Conservation (phyloP, 2,329 filamentous ascomycete species). For the Fusarium floridanum region DNA sequence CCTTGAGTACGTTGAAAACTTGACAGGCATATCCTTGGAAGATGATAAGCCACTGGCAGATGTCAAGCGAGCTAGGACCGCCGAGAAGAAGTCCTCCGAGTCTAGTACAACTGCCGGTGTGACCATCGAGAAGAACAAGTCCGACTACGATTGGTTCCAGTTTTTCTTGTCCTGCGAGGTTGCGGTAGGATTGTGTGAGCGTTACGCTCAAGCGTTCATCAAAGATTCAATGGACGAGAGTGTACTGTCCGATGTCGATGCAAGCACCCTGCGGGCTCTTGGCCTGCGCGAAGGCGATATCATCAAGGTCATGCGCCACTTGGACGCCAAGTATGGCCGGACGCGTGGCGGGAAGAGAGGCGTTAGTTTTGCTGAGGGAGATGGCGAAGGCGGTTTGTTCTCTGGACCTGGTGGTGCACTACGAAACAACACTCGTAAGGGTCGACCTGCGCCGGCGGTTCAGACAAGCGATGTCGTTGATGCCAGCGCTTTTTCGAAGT, state of each 20-base stretch:
- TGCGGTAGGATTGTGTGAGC: slow-evolving; percentile 90
- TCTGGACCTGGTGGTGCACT: slow-evolving; percentile 92
- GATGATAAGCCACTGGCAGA: slow-evolving; percentile 95
- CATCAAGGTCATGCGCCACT: slow-evolving; percentile 89
- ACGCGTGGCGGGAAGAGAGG: slow-evolving; percentile 57
- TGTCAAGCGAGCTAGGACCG: slow-evolving; percentile 70
- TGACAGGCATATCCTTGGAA: slow-evolving; percentile 89
- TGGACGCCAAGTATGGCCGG: slow-evolving; percentile 85
- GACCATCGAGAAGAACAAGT: slow-evolving; percentile 71
- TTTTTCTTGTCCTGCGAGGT: slow-evolving; percentile 96
- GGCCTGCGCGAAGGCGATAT: slow-evolving; percentile 98
- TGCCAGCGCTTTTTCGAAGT: slow-evolving; percentile 83
- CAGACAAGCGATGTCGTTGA: slow-evolving; percentile 89
- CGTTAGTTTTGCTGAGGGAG: slow-evolving; percentile 56
- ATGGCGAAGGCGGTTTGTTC: slow-evolving; percentile 80
- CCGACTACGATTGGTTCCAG: slow-evolving; percentile 98
- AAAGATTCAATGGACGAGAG: slow-evolving; percentile 97
- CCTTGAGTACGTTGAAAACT: slow-evolving; percentile 91
- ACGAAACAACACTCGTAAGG: slow-evolving; percentile 94
- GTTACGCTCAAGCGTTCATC: slow-evolving; percentile 89
- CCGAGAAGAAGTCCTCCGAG: slow-evolving; percentile 44
- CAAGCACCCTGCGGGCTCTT: slow-evolving; percentile 83
- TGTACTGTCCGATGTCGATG: slow-evolving; percentile 89
- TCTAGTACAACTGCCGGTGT: slow-evolving; percentile 64
- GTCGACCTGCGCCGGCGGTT: slow-evolving; percentile 86